Evolutionary conservation across 495 filamentous ascomycete genomes (phyloP).

Genomic region (Trypethelium eluteriae): DNA sequence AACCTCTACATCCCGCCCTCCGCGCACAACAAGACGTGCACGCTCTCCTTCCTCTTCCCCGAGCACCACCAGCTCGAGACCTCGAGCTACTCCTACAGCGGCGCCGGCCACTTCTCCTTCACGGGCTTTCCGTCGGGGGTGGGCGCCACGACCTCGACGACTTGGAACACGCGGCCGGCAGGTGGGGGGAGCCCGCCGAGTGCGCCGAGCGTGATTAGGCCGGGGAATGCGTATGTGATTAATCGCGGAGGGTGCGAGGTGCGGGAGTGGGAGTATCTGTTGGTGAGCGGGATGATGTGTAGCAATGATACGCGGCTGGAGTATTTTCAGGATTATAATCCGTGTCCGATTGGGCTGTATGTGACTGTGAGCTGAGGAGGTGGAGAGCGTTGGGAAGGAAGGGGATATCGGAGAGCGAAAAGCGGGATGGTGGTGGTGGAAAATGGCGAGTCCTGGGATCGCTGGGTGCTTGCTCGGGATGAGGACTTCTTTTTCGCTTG

Average conservation of each 20-base stretch:
- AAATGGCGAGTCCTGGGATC: no score
- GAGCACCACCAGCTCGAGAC: slow-evolving; percentile 14
- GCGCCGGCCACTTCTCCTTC: slow-evolving; percentile 16
- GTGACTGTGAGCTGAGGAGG: not conserved
- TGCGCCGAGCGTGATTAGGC: slow-evolving; percentile 9
- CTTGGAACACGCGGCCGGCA: slow-evolving; percentile 10
- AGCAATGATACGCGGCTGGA: slow-evolving; percentile 10
- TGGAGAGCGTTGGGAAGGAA: not conserved
- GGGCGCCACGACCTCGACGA: slow-evolving; percentile 14
- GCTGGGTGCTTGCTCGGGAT: no score
- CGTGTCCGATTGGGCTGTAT: slow-evolving; percentile 15
- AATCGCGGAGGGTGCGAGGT: not conserved
- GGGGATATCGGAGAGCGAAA: not conserved
- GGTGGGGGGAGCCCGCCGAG: not conserved
- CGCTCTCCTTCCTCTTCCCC: slow-evolving; percentile 22
- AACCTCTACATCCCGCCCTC: slow-evolving; percentile 22
- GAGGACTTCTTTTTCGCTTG: no score
- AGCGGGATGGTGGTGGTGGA: no score
- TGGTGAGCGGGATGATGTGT: slow-evolving; percentile 18
- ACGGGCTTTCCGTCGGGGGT: not conserved
- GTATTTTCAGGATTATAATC: slow-evolving; percentile 26
- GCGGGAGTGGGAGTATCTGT: not conserved
- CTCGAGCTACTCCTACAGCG: slow-evolving; percentile 16
- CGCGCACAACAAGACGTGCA: slow-evolving; percentile 19
- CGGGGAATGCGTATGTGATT: slow-evolving; percentile 19